Base-by-base conservation (phyloP, 345 rosid genomes). In the Euphorbia tirucalli region DNA sequence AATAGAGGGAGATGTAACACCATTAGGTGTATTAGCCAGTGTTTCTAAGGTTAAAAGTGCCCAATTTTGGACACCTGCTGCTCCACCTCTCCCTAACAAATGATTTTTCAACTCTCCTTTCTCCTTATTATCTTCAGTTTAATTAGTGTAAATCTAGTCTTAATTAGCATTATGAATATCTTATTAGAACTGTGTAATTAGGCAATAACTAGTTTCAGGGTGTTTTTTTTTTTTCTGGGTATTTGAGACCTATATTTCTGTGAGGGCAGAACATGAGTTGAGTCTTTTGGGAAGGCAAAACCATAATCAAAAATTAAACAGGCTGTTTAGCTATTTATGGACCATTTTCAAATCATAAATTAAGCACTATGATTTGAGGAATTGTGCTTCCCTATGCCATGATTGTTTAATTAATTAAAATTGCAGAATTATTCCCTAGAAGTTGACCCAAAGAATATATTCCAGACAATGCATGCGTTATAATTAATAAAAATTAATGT, bases 1-100 rank as follows among this genome's bases (percentile, higher is more conserved):
- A 22, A 69, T 95, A 6, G 85, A 75, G 0, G 99, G 99, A 70
- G 87, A 92, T 66, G 84, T 95, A 52, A 90, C 91, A 15, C 97
- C 99, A 5, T 84, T 78, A 25, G 78, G 85, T 15, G 99, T 89
- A 27, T 75, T 95, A 57, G 87, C 87, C 0, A 92, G 90, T 70
- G 84, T 95, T 22, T 92, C 97, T 44, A 92, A 90, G 85, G 96
- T 95, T 24, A 95, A 92, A 81, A 92, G 70, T 68, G 97, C 97
- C 7, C 96, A 92, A 66, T 83, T 92, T 48, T 95, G 97, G 99
- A 80, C 93, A 7, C 3, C n/a, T n/a, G n/a, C n/a, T n/a, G n/a
- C 81, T 24, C 21, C 77, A 1, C 43, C 86, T 9, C 54, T 49
- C 44, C 43, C 43, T 18, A 50, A 63, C 82, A 22, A 22, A 48